These are phyloP conservation scores for Pelargonium nanum DNA, from an alignment of 345 rosid species.

Conservation along the genomic window DNA sequence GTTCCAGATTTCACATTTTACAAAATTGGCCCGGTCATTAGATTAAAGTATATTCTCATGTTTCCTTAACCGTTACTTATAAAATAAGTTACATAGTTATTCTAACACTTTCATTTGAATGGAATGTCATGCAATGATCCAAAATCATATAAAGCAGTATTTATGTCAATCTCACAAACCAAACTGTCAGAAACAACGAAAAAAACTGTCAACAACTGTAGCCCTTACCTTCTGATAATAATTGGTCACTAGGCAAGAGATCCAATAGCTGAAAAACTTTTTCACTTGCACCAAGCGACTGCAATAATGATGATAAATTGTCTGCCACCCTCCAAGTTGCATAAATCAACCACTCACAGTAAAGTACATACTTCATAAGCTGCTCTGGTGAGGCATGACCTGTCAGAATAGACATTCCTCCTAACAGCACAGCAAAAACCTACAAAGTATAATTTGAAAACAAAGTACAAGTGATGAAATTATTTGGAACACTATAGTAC, in stretches of 20 bases:
- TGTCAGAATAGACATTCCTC: constrained; percentile 34
- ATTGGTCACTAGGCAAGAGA: constrained; percentile 25
- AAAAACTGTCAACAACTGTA: not conserved
- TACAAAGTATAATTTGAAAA: constrained; percentile 8
- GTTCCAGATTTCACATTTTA: too few relatives aligned
- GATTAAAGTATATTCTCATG: too few relatives aligned
- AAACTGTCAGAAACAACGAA: not conserved
- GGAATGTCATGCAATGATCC: too few relatives aligned
- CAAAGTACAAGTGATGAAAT: not conserved
- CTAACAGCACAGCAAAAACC: constrained; percentile 35
- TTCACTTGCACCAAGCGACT: constrained; percentile 41
- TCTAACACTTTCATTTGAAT: too few relatives aligned
- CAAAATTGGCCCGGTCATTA: not conserved
- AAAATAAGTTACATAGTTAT: too few relatives aligned
- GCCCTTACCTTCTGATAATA: constrained; percentile 28
- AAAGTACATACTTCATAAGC: constrained; percentile 35
- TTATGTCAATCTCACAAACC: too few relatives aligned
- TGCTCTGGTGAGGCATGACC: constrained; percentile 31
- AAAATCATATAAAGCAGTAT: too few relatives aligned
- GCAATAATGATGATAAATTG: constrained; percentile 26
- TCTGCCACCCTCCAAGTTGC: constrained; percentile 48
- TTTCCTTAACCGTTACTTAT: too few relatives aligned
- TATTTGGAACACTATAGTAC: not conserved
- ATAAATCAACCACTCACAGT: constrained; percentile 50
- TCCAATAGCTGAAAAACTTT: constrained; percentile 33